A percentile compares a stretch with the other conserved stretches of the same genome.
phyloP scores from a whole-genome alignment of 305 asterid species.

The Rubia peregrina region DNA sequence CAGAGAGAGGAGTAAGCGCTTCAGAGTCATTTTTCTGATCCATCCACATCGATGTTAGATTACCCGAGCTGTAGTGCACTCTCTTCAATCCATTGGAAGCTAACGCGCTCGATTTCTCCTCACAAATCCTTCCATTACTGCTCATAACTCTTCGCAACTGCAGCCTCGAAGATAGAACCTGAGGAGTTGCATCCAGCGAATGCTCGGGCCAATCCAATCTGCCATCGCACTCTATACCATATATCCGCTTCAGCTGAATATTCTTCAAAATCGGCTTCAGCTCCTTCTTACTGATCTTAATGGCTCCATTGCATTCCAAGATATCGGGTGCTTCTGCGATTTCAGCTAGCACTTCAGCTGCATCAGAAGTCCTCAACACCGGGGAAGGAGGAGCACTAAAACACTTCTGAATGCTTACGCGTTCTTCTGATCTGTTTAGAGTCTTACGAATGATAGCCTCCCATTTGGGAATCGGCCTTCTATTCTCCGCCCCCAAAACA shows the following conservation, averaged over 20 bases:
- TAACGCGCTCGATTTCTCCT: background rate
- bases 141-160: conserved; percentile 55
- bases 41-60: conserved; percentile 41
- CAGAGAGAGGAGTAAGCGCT: conserved; percentile 37
- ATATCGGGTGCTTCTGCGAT: conserved; percentile 35
- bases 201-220: conserved; percentile 82
- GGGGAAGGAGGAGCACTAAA: conserved; percentile 96
- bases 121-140: conserved; percentile 44
- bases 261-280: conserved; percentile 24
- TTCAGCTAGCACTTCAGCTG: conserved; percentile 65
- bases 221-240: conserved; percentile 26
- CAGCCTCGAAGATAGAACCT: conserved; percentile 40
- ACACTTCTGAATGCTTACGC: conserved; percentile 49
- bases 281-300: conserved; percentile 16
- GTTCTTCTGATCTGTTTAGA: conserved; percentile 44
- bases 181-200: conserved; percentile 59
- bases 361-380: conserved; percentile 58
- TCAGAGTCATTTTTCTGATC: conserved; percentile 40
- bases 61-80: conserved; percentile 54
- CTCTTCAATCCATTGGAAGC: conserved; percentile 39
- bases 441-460: conserved; percentile 69
- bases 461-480: conserved; percentile 79
- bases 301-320: conserved; percentile 23
- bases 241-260: conserved; percentile 29
- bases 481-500: conserved; percentile 78